These are phyloP conservation scores for Halenospora varia DNA, from an alignment of 495 filamentous ascomycete species.

Conservation along the genomic window DNA sequence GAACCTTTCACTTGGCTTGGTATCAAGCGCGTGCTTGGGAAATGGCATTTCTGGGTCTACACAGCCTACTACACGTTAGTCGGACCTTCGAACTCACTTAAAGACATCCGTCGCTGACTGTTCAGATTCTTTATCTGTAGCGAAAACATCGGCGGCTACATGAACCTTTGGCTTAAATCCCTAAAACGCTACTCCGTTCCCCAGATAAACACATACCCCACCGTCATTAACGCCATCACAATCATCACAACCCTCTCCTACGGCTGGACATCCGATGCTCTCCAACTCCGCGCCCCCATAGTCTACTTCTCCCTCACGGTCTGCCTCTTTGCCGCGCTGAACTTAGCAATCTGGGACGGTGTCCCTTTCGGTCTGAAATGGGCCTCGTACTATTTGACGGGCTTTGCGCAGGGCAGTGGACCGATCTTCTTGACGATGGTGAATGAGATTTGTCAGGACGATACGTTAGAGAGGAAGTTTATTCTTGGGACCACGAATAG, in stretches of 20 bases:
- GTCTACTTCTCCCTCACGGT: slow-evolving; percentile 17
- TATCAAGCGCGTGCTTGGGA: slow-evolving; percentile 14
- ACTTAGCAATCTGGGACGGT: slow-evolving; percentile 35
- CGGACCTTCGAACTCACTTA: neutral
- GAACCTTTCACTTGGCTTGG: slow-evolving; percentile 7
- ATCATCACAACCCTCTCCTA: slow-evolving; percentile 35
- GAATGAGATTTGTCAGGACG: neutral
- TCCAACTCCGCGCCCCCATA: slow-evolving; percentile 4
- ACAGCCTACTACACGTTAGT: slow-evolving; percentile 13
- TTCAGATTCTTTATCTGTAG: slow-evolving; percentile 16
- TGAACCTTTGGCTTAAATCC: slow-evolving; percentile 13
- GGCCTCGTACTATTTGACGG: slow-evolving; percentile 45
- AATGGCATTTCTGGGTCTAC: slow-evolving; percentile 20
- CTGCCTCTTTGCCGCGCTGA: slow-evolving; percentile 36
- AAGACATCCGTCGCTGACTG: neutral
- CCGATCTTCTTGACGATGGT: slow-evolving; percentile 7
- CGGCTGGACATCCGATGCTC: slow-evolving; percentile 4
- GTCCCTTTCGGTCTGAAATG: slow-evolving; percentile 40
- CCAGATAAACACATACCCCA: slow-evolving; percentile 40
- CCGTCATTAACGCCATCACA: slow-evolving; percentile 38
- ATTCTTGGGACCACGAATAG: slow-evolving; percentile 35
- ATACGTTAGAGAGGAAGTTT: slow-evolving; percentile 2
- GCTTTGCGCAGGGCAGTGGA: slow-evolving; percentile 20
- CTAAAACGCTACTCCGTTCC: slow-evolving; percentile 13
- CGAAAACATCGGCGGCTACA: slow-evolving; percentile 12